phyloP scores from a whole-genome alignment of 192 early-diverging fungal species.

The Phlyctochytrium planicorne region DNA sequence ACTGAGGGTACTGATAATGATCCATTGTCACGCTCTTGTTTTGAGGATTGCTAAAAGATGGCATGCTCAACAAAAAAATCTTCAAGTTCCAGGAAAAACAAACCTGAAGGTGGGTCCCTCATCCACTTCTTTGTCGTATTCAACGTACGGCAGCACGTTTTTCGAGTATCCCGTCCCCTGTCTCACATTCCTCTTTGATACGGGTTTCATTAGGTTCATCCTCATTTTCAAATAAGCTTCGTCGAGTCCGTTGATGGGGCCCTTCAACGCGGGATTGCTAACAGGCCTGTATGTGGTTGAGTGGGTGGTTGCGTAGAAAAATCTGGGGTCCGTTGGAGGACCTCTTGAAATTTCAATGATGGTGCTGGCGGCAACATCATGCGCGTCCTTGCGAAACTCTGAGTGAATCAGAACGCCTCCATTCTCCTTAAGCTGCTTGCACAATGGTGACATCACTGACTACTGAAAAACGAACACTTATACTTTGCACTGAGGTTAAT shows the following conservation, averaged over 20 bases:
- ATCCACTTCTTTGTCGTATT: slow-evolving; percentile 45
- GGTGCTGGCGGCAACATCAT: slow-evolving; percentile 28
- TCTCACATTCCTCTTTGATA: slow-evolving; percentile 17
- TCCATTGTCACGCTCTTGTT: background rate
- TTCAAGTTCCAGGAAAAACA: background rate
- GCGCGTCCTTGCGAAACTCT: slow-evolving; percentile 13
- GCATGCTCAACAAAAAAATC: background rate
- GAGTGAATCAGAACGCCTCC: background rate
- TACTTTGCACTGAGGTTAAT: no score
- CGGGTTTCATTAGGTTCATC: background rate
- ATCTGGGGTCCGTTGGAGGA: slow-evolving; percentile 31
- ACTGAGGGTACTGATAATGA: background rate
- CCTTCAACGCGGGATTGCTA: background rate
- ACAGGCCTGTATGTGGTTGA: slow-evolving; percentile 39
- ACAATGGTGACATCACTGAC: no score
- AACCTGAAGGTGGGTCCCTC: slow-evolving; percentile 40
- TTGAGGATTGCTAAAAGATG: background rate
- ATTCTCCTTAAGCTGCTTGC: no score
- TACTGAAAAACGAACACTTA: no score
- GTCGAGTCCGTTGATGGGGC: slow-evolving; percentile 25
- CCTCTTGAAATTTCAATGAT: slow-evolving; percentile 26
- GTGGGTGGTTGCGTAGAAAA: slow-evolving; percentile 42
- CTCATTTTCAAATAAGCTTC: background rate
- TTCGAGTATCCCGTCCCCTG: slow-evolving; percentile 45
- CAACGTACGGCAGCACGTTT: slow-evolving; percentile 40